These are phyloP conservation scores for Periconia sp. DNA, from an alignment of 2,329 filamentous ascomycete species.

Conservation along the genomic window DNA sequence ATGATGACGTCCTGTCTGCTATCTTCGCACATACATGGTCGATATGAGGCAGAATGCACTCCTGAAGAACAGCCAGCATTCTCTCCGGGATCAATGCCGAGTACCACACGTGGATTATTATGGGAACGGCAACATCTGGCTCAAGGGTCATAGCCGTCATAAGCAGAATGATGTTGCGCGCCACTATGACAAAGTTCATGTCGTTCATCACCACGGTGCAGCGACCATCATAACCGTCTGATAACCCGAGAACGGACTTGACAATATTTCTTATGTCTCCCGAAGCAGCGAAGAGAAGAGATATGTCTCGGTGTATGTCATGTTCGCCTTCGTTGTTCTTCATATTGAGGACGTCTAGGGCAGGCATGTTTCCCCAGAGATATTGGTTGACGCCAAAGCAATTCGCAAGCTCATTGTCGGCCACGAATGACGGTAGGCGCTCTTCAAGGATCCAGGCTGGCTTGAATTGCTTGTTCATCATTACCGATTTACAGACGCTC, in stretches of 20 bases:
- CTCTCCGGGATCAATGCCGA: constrained; percentile 44
- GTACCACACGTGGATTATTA: constrained; percentile 56
- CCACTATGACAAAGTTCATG: constrained; percentile 44
- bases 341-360: constrained; percentile 47
- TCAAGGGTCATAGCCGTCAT: constrained; percentile 38
- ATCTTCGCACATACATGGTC: constrained; percentile 43
- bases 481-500: background rate
- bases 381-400: constrained; percentile 15
- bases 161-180: constrained; percentile 50
- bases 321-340: constrained; percentile 33
- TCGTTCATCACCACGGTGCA: constrained; percentile 50
- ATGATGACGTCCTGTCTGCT: constrained; percentile 22
- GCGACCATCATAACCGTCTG: constrained; percentile 26
- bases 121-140: constrained; percentile 25
- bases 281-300: constrained; percentile 51
- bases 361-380: constrained; percentile 53
- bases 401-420: background rate
- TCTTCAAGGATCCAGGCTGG: constrained; percentile 36
- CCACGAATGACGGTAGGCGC: constrained; percentile 32
- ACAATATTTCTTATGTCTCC: constrained; percentile 54
- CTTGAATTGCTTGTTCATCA: constrained; percentile 14
- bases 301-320: constrained; percentile 25
- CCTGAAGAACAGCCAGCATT: constrained; percentile 28
- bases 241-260: constrained; percentile 46
- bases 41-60: constrained; percentile 37